These are phyloP conservation scores for Cordyceps tenuipes DNA, from an alignment of 2,329 filamentous ascomycete genomes.

Conservation along the genomic window DNA sequence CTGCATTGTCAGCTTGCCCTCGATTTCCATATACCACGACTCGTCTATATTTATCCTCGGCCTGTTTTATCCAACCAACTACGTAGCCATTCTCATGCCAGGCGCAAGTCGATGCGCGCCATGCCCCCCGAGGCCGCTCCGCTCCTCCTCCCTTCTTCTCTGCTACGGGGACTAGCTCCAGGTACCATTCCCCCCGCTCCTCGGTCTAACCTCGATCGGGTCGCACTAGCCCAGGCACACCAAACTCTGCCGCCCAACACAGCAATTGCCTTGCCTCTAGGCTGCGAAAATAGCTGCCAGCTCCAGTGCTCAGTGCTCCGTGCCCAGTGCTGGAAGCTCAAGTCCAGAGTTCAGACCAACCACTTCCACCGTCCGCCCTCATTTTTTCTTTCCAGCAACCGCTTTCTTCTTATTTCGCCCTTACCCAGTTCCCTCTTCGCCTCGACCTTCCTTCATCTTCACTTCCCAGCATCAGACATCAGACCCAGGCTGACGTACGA, in stretches of 20 bases:
- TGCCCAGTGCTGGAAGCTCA: too few species aligned
- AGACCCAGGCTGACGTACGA: background rate
- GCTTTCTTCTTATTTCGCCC: background rate
- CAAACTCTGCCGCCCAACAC: background rate
- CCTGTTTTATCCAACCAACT: slow-evolving; percentile 1
- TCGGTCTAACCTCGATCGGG: background rate
- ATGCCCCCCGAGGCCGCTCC: background rate
- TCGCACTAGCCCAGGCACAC: slow-evolving; percentile 10
- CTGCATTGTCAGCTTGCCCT: background rate
- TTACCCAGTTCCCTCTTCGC: too few species aligned
- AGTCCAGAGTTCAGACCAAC: too few species aligned
- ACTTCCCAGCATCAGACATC: too few species aligned
- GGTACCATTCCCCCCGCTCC: slow-evolving; percentile 6
- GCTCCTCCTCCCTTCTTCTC: background rate
- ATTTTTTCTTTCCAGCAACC: background rate
- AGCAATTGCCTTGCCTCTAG: too few species aligned
- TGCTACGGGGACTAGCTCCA: slow-evolving; percentile 1
- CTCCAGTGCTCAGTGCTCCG: too few species aligned
- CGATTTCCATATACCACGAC: background rate
- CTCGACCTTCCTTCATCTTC: background rate
- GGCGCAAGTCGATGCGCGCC: background rate
- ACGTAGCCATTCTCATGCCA: background rate
- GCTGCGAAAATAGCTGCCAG: too few species aligned
- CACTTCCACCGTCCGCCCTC: too few species aligned
- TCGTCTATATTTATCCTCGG: slow-evolving; percentile 5